phyloP scores from a whole-genome alignment of 306 rosid genomes.

The Medicago ruthenica region DNA sequence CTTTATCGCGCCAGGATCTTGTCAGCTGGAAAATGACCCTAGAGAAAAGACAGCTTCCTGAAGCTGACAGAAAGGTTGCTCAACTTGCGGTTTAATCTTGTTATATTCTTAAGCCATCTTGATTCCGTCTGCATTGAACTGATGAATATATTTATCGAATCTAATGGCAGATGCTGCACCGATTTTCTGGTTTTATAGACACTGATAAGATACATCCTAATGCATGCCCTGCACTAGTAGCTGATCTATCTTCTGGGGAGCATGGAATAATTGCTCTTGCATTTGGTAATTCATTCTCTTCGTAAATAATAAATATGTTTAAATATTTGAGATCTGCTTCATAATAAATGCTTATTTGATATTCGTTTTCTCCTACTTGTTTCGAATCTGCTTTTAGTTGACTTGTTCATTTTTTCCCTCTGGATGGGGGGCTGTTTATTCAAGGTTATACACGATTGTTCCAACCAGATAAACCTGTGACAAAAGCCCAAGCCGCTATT shows the following conservation, averaged over 20 bases:
- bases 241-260: conserved; percentile 84
- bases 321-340: conserved; percentile 12
- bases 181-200: conserved; percentile 90
- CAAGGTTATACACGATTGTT: too few species aligned
- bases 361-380: too few species aligned
- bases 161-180: conserved; percentile 70
- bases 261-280: conserved; percentile 96
- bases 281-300: conserved; percentile 67
- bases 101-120: conserved; percentile 36
- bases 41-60: conserved; percentile 87
- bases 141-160: conserved; percentile 42
- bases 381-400: too few species aligned
- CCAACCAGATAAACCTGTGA: too few species aligned
- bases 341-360: conserved; percentile 13
- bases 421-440: too few species aligned
- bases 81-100: conserved; percentile 44
- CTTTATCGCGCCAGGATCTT: conserved; percentile 96
- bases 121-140: conserved; percentile 39
- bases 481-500: too few species aligned
- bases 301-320: background rate
- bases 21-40: conserved; percentile 97
- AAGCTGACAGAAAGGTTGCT: conserved; percentile 85
- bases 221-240: conserved; percentile 97
- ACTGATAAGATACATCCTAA: conserved; percentile 85
- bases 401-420: too few species aligned